These are phyloP conservation scores for Lathyrus sativus DNA, from an alignment of 306 rosid species.

Conservation along the genomic window DNA sequence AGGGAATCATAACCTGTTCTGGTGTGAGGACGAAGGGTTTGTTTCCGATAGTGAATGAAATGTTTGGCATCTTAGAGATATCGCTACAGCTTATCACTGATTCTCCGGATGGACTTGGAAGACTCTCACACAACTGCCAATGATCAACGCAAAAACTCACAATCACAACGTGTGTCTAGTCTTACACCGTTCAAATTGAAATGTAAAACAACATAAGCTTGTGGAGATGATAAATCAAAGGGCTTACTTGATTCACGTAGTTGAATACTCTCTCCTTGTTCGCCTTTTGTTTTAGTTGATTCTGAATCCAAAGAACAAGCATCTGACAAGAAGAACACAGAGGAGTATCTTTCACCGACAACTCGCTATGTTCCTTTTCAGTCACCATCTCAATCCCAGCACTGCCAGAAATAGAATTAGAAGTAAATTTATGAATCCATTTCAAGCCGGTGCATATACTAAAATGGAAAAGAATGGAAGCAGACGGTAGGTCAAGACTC, in stretches of 20 bases:
- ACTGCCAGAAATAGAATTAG: conserved; percentile 41
- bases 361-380: conserved; percentile 44
- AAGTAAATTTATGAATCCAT: conserved; percentile 26
- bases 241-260: conserved; percentile 65
- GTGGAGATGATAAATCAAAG: conserved; percentile 17
- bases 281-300: conserved; percentile 63
- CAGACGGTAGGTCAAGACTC: conserved; percentile 7
- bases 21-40: conserved; percentile 69
- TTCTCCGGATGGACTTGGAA: conserved; percentile 81
- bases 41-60: conserved; percentile 67
- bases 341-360: conserved; percentile 47
- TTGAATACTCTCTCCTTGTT: conserved; percentile 67
- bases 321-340: conserved; percentile 76
- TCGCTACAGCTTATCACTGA: conserved; percentile 59
- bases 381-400: conserved; percentile 66
- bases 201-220: conserved; percentile 19
- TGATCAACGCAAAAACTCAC: conserved; percentile 34
- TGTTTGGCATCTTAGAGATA: conserved; percentile 65
- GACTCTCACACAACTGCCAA: conserved; percentile 71
- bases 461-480: neutral
- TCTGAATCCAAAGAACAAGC: conserved; percentile 76
- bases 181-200: neutral
- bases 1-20: conserved; percentile 59
- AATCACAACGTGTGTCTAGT: conserved; percentile 17
- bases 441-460: neutral